Base-by-base conservation (phyloP, 1,139 yeast species). In the Candida albicans region DNA sequence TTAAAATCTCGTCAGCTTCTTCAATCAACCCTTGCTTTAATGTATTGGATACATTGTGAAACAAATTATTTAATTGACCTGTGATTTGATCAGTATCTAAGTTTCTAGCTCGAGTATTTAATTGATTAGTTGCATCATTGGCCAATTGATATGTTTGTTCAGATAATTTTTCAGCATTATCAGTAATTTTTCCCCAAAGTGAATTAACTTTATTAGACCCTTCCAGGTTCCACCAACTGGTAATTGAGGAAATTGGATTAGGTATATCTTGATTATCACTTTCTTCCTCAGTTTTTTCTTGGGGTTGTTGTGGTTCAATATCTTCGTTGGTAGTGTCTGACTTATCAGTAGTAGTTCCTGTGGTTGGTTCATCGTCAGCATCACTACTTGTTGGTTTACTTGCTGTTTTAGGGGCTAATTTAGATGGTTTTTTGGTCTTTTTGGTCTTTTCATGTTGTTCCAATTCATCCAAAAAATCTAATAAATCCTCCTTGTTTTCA, bases 381-480 rank as follows among this genome's bases (percentile, higher is more conserved):
- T 25, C 36, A 28, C 40, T 37, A 31, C 24, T 25, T 10, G 10
- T 27, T 32, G 24, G 36, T 37, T 39, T 33, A 33, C 33, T 41
- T 3, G 44, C 26, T 14, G 35, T 22, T 27, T 37, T 43, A 14
- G 40, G 40, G 8, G 40, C 25, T 8, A 37, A 37, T 40, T 38
- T 15, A 10, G 22, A 46, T 49, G 56, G 52, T 58, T 64, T 49
- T 58, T 62, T 13, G 70, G 70, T 29, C 4, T 47, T 54, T 25
- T 62, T 52, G 41, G 60, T 64, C 50, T 61, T 66, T 37, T 72
- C 75, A 48, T 70, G 75, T 33, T 70, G 74, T 27, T 81, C 88
- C 52, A 93, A 70, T 58, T 91, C 95, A 59, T 91, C 96, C 49
- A 93, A 70, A 56, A 93, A 91, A 31, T 88, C 96, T 58, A 91